Evolutionary conservation across 176 grass and related monocot species (phyloP), one percentile per base, ranked within the genome.

Genomic region (Carex myosuroides): DNA sequence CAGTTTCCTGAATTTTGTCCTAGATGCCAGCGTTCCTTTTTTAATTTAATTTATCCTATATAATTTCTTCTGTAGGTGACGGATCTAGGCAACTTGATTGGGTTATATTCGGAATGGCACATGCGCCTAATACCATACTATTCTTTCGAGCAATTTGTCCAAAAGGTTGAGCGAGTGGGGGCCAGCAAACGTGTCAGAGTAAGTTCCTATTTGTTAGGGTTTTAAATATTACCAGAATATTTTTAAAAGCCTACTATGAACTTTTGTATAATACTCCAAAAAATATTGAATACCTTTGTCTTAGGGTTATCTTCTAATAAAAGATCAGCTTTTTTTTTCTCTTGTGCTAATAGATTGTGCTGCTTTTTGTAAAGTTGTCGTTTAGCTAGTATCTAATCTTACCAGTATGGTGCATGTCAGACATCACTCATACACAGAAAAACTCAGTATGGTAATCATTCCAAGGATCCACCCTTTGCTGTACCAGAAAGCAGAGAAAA

Each of bases 101-200:
- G 85, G 83, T 53, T 92, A 55, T 94, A 97, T 64, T 48, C 89
- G 2, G 87, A 94, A 67, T 97, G 94, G 92, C 92, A 94, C 81
- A 90, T 90, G 17, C 87, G 63, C 42, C 80, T 94, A 33, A 94
- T 97, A 48, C 94, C 94, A 64, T 97, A 92, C 61, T 97, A 94
- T 82, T 90, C 94, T 22, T 97, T 97, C 35, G 90, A 97, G 41
- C 92, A 97, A 67, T 97, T 97, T 72, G 81, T 97, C 22, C 85
- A 80, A 61, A 97, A 97, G 69, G 81, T 85, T 13, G 90, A 94
- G 88, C 84, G 91, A 88, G 73, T 94, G 21, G 94, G 94, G 8
- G 77, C 85, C 21, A 85, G 76, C 58, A 86, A 85, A 16, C 90
- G 87, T 32, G 90, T 94, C 67, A 97, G 92, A 85, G 94, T 94